Evolutionary conservation across 1,139 yeast genomes (phyloP), one percentile per base, ranked within the genome.

Genomic region (Saccharomyces hybrid): DNA sequence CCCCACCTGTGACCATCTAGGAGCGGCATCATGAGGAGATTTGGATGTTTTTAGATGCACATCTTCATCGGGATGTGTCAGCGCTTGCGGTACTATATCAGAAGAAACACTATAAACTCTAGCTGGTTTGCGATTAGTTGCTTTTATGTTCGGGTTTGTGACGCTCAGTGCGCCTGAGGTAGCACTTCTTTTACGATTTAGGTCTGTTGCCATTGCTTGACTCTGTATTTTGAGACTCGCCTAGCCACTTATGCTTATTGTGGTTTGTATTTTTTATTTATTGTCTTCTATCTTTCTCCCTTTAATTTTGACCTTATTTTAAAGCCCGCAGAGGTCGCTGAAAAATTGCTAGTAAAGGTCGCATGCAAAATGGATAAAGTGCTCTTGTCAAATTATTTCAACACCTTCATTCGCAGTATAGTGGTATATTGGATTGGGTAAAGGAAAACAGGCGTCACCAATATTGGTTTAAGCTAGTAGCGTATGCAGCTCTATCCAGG

Each of bases 1-100:
- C 2, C 71, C 72, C n/a, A 68, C 69, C 34, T 62, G 64, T 1
- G 71, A 64, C 60, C 69, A 60, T 34, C 59, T 61, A 7, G 68
- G 69, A 7, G 59, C 57, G 16, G 50, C 49, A 4, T 23, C 26
- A 9, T n/a, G 46, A 9, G 49, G 8, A 48, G 31, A 31, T 51
- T 52, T 26, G 53, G 53, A 57, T n/a, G 34, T 57, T 59, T 5
- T 48, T 46, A 38, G 38, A 48, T 11, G 62, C 56, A 3, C 48
- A 46, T 25, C 56, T 55, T n/a, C 61, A 27, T 38, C 53, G 46
- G 25, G 57, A 34, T 44, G 53, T 42, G 51, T 42, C 14, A 62
- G 31, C 2, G 60, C 57, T 29, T 62, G 65, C n/a, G 65, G 63
- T 7, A 62, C 54, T 26, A 62, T 57, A 16, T 58, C 62, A 2